Evolutionary conservation across 495 filamentous ascomycete species (phyloP).

Genomic region (Lasiosphaeria ovina): DNA sequence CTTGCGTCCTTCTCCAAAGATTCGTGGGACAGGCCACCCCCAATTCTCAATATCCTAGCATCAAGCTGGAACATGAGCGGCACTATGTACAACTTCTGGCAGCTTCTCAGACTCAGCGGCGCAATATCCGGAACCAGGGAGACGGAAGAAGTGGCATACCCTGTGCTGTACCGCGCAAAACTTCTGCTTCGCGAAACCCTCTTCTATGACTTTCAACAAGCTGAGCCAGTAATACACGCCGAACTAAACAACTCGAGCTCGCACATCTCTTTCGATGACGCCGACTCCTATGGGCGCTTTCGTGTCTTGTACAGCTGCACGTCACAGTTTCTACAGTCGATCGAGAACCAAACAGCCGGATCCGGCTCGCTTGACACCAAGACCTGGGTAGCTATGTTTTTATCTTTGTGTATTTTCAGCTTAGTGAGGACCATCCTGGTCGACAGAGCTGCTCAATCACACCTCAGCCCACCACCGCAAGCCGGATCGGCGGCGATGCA

Average conservation of each 20-base stretch:
- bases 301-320: slow-evolving; percentile 48
- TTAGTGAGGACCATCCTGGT: slow-evolving; percentile 47
- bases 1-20: slow-evolving; percentile 41
- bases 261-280: slow-evolving; percentile 38
- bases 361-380: slow-evolving; percentile 36
- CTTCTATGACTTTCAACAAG: slow-evolving; percentile 49
- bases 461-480: slow-evolving; percentile 32
- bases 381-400: slow-evolving; percentile 46
- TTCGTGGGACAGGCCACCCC: slow-evolving; percentile 40
- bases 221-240: slow-evolving; percentile 45
- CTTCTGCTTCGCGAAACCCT: slow-evolving; percentile 47
- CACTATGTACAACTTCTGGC: slow-evolving; percentile 45
- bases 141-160: slow-evolving; percentile 39
- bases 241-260: slow-evolving; percentile 38
- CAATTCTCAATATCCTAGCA: slow-evolving; percentile 42
- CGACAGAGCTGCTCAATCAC: slow-evolving; percentile 40
- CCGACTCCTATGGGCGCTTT: slow-evolving; percentile 44
- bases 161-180: slow-evolving; percentile 48
- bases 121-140: slow-evolving; percentile 42
- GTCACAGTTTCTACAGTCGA: slow-evolving; percentile 46
- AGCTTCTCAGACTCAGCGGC: slow-evolving; percentile 44
- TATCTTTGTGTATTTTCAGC: slow-evolving; percentile 51
- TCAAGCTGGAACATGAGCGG: slow-evolving; percentile 48
- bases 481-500: slow-evolving; percentile 40
- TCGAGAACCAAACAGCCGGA: slow-evolving; percentile 42